Percentiles rank a stretch among this genome's conserved stretches.
These are phyloP conservation scores for Candida khao-thaluensis DNA, from an alignment of 805 yeast genomes.

Conservation along the genomic window DNA sequence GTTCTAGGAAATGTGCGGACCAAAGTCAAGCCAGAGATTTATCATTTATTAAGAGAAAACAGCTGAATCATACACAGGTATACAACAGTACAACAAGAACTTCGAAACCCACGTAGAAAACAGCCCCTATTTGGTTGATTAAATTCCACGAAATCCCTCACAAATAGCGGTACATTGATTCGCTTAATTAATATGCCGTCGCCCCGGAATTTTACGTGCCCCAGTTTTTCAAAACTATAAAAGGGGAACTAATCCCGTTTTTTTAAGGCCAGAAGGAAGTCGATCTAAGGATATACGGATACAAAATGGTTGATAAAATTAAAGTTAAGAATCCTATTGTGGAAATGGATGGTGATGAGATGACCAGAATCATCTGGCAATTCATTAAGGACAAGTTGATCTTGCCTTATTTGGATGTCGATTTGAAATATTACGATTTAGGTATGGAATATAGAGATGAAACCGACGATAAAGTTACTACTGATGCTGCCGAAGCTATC, in stretches of 20 bases:
- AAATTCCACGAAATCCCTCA: too few relatives aligned
- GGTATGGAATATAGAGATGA: slow-evolving; percentile 83
- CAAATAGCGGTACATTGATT: neutral
- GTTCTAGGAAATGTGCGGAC: too few relatives aligned
- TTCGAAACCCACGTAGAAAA: too few relatives aligned
- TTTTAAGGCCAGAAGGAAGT: slow-evolving; percentile 4
- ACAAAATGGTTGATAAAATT: slow-evolving; percentile 47
- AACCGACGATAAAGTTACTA: slow-evolving; percentile 85
- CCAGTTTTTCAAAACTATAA: slow-evolving; percentile 4
- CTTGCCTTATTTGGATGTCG: slow-evolving; percentile 80
- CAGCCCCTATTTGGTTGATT: too few relatives aligned
- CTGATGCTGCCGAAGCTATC: slow-evolving; percentile 88
- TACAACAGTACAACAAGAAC: too few relatives aligned
- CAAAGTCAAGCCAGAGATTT: too few relatives aligned
- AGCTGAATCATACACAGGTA: too few relatives aligned
- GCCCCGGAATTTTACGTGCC: slow-evolving; percentile 6
- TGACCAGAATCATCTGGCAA: slow-evolving; percentile 96
- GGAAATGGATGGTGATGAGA: slow-evolving; percentile 97
- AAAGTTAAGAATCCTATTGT: slow-evolving; percentile 85
- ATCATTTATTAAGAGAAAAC: too few relatives aligned
- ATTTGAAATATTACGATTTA: slow-evolving; percentile 87
- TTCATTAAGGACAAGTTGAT: slow-evolving; percentile 82
- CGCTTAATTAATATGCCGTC: slow-evolving; percentile 2
- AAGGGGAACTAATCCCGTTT: slow-evolving; percentile 1
- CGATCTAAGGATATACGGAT: neutral